phyloP scores from a whole-genome alignment of 2,329 filamentous ascomycete species.

The Fonsecaea nubica region DNA sequence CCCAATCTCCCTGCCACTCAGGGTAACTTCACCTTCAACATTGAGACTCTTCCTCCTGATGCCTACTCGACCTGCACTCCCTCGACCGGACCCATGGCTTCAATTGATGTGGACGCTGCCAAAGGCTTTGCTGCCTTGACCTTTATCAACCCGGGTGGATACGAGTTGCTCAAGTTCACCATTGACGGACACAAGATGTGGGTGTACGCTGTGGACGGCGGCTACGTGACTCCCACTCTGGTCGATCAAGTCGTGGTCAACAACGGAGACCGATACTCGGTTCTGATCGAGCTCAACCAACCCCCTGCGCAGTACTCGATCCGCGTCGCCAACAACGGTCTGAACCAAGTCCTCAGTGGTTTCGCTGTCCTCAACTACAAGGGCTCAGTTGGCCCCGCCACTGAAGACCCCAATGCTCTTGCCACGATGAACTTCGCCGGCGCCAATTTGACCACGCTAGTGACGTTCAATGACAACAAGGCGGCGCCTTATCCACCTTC shows the following conservation, averaged over 20 bases:
- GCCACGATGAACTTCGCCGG: constrained; percentile 62
- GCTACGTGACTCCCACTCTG: constrained; percentile 50
- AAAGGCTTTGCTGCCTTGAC: constrained; percentile 49
- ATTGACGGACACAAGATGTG: constrained; percentile 55
- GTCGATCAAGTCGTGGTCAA: constrained; percentile 47
- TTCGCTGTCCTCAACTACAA: constrained; percentile 58
- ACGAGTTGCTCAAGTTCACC: constrained; percentile 47
- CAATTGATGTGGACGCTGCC: constrained; percentile 44
- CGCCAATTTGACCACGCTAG: constrained; percentile 48
- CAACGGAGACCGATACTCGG: constrained; percentile 51
- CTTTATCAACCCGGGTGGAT: constrained; percentile 48
- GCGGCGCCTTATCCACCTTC: constrained; percentile 59
- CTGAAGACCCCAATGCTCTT: constrained; percentile 42
- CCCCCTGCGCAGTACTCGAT: constrained; percentile 49
- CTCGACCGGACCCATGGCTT: constrained; percentile 30
- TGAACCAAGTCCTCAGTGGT: constrained; percentile 63
- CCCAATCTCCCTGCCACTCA: constrained; percentile 37
- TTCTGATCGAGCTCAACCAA: constrained; percentile 51
- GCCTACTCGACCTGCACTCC: constrained; percentile 50
- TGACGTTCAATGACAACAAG: constrained; percentile 53
- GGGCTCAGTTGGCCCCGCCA: constrained; percentile 36
- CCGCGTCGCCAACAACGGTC: constrained; percentile 57
- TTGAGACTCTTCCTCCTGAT: constrained; percentile 51
- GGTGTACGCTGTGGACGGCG: constrained; percentile 54
- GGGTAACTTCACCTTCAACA: constrained; percentile 48